A percentile compares a stretch with the other conserved stretches of the same genome.
phyloP scores from a whole-genome alignment of 2,329 filamentous ascomycete genomes.

The Tympanopsis confertula region DNA sequence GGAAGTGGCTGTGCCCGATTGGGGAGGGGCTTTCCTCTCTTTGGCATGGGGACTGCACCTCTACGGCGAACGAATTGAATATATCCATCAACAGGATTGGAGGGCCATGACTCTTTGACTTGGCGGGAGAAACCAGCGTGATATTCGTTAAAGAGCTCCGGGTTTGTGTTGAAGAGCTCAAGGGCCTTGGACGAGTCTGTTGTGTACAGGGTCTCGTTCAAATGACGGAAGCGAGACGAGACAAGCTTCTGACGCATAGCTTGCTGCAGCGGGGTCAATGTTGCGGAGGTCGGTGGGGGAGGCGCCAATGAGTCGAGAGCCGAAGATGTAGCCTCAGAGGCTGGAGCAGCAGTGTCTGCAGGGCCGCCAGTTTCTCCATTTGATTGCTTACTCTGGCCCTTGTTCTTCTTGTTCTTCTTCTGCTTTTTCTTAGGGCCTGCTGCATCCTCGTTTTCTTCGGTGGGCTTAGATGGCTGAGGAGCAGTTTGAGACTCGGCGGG shows the following conservation, averaged over 20 bases:
- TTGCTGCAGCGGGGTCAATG: conserved; percentile 82
- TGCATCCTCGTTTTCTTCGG: neutral
- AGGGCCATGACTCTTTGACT: conserved; percentile 79
- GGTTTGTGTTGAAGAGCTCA: conserved; percentile 68
- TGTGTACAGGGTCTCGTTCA: conserved; percentile 95
- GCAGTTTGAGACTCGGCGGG: too few species aligned
- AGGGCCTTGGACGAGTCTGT: conserved; percentile 77
- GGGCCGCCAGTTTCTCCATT: too few species aligned
- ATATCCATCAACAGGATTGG: conserved; percentile 88
- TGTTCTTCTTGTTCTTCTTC: neutral
- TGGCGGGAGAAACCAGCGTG: conserved; percentile 93
- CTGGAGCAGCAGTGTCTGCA: too few species aligned
- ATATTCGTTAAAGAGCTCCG: conserved; percentile 92
- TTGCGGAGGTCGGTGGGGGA: conserved; percentile 27
- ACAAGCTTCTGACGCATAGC: conserved; percentile 92
- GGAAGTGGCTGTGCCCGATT: conserved; percentile 40
- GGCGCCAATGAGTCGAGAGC: conserved; percentile 10
- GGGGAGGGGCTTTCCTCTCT: conserved; percentile 8
- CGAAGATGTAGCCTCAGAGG: too few species aligned
- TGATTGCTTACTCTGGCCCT: neutral
- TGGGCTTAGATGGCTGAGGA: neutral
- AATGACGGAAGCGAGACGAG: conserved; percentile 88
- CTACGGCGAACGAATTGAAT: conserved; percentile 50
- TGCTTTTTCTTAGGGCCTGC: neutral
- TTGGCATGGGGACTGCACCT: neutral